Conservation (phyloP, 2,329 filamentous ascomycete species). For the Cladophialophora bantiana region DNA sequence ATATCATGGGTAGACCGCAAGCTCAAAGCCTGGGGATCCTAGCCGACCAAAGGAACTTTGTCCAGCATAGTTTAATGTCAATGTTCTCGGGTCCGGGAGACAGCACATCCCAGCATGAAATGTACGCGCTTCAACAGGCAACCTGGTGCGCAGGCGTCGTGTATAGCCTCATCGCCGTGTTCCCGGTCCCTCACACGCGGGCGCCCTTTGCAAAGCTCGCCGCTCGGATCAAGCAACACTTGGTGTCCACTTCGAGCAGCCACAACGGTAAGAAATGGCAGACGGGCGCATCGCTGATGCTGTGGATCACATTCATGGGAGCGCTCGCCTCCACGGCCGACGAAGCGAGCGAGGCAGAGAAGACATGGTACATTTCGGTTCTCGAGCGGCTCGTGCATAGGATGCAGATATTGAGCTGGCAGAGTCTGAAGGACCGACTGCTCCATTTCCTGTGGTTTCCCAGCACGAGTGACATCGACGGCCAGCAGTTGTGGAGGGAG, state of each 20-base stretch:
- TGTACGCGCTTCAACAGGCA: conserved; percentile 38
- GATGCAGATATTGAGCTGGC: conserved; percentile 22
- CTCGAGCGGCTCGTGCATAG: conserved; percentile 25
- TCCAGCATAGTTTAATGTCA: conserved; percentile 46
- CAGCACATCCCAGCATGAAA: background rate
- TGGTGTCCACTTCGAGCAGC: conserved; percentile 10
- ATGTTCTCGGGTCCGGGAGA: background rate
- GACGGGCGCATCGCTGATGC: conserved; percentile 36
- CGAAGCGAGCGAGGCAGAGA: conserved; percentile 27
- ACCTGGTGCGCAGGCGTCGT: conserved; percentile 46
- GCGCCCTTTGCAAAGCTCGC: conserved; percentile 18
- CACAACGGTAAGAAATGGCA: conserved; percentile 11
- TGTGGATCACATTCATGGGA: conserved; percentile 49
- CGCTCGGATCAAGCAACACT: conserved; percentile 7
- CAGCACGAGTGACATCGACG: conserved; percentile 26
- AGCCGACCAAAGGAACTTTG: conserved; percentile 49
- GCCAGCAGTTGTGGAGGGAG: conserved; percentile 23
- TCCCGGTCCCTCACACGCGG: conserved; percentile 45
- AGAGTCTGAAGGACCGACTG: conserved; percentile 20
- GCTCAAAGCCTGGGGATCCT: conserved; percentile 30
- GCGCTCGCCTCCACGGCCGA: conserved; percentile 45
- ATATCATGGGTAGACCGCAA: conserved; percentile 19
- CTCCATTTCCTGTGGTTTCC: conserved; percentile 30
- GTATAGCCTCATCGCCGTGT: conserved; percentile 49
- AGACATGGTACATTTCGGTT: conserved; percentile 44